phyloP scores from a whole-genome alignment of 495 filamentous ascomycete genomes.

The Xylaria castorea region DNA sequence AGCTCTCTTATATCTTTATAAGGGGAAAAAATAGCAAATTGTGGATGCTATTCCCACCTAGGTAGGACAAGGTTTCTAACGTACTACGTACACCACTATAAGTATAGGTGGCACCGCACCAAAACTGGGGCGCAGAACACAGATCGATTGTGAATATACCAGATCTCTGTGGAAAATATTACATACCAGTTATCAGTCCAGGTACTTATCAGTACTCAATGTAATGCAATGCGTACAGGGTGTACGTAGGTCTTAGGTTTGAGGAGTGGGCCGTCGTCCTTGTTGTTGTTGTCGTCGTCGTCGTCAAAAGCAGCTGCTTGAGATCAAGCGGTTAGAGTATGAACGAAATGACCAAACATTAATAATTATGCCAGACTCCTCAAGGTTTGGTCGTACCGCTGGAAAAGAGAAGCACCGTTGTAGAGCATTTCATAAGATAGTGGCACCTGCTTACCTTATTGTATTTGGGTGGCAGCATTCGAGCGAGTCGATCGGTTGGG shows the following conservation, averaged over 20 bases:
- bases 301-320: not conserved
- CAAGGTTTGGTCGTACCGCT: not conserved
- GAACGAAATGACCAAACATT: not conserved
- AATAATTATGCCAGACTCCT: not conserved
- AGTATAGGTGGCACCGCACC: not conserved
- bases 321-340: not conserved
- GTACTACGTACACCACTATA: not conserved
- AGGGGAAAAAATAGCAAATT: constrained; percentile 11
- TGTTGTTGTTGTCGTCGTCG: not conserved
- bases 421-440: not conserved
- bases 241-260: not conserved
- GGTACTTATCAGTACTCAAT: not conserved
- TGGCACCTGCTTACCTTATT: not conserved
- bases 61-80: constrained; percentile 4
- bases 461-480: not conserved
- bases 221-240: not conserved
- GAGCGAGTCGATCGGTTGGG: constrained; percentile 6
- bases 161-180: not conserved
- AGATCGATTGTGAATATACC: constrained; percentile 12
- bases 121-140: constrained; percentile 9
- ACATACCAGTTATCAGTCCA: too few species aligned
- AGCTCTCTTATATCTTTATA: not conserved
- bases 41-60: constrained; percentile 18
- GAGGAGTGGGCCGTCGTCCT: not conserved
- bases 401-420: not conserved